phyloP scores from a whole-genome alignment of 2,329 filamentous ascomycete species.

The Ophiostoma himal-ulmi region DNA sequence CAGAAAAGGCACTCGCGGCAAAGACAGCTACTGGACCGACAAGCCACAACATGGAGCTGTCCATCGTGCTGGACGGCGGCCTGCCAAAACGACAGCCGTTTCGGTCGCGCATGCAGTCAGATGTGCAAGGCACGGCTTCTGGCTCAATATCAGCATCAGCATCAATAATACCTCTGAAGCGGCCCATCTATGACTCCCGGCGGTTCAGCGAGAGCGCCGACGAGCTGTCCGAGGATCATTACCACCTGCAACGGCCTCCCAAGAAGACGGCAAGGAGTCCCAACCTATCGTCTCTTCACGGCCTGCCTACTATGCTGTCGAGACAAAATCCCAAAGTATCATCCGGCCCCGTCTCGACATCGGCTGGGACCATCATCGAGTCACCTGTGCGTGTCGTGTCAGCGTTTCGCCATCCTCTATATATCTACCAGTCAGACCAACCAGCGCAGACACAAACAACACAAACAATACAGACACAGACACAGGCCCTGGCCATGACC shows the following conservation, averaged over 20 bases:
- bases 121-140: background rate
- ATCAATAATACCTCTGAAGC: background rate
- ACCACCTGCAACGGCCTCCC: background rate
- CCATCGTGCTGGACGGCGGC: background rate
- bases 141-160: no score
- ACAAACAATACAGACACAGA: background rate
- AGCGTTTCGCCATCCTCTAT: background rate
- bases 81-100: background rate
- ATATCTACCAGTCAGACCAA: background rate
- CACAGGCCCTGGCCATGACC: background rate
- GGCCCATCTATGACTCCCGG: background rate
- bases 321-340: background rate
- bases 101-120: slow-evolving; percentile 1
- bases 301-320: background rate
- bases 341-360: background rate
- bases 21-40: background rate
- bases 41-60: slow-evolving; percentile 1
- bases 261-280: background rate
- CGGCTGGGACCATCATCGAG: background rate
- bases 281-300: background rate
- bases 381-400: background rate
- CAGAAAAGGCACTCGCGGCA: background rate
- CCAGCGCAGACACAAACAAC: no score
- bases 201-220: slow-evolving; percentile 10
- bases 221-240: slow-evolving; percentile 12